Evolutionary conservation across 106 monocot genomes (phyloP), one percentile per base, ranked within the genome.

Genomic region (Agapanthus africanus): DNA sequence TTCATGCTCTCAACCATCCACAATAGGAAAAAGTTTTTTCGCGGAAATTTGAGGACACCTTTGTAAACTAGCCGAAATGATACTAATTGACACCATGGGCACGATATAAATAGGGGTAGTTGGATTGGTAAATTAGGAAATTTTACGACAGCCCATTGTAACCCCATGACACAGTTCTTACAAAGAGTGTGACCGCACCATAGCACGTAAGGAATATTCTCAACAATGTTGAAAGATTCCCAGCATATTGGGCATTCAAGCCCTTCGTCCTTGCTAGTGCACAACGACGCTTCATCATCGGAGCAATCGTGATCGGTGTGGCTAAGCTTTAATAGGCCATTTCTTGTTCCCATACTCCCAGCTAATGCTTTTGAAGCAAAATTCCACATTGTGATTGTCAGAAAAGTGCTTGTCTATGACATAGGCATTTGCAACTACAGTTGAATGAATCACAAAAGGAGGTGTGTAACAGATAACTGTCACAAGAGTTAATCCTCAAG

Each of bases 1-100:
- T 71, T 78, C 77, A 66, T 64, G 71, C 77, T 78, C 71, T 78
- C 77, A 30, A 78, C 23, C 77, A 78, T 66, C 77, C 77, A 78
- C 13, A 78, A 40, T n/a, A 78, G 44, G 59, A 78, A 72, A 40
- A 34, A 78, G 37, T 78, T 78, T 34, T 78, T 78, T 25, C 77
- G 54, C 3, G 77, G 77, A 46, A 78, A 78, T 25, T 78, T 78
- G 22, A 78, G 71, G n/a, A 57, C 31, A 15, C 71, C 77, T 19
- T 71, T 78, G 77, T 71, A 78, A 65, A 78, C 66, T 7, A 78
- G 36, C 15, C 77, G 65, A 11, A 78, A 71, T 2, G 77, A 78
- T 34, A 78, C 36, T 0, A 66, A 27, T 31, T 71, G 46, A 36
- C 77, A 78, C 77, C 77, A 78, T 7, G 77, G 77, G 65, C 77